Percentiles rank a stretch among this genome's conserved stretches.
phyloP scores from a whole-genome alignment of 305 asterid genomes.

The Solanum aculeatissimum region DNA sequence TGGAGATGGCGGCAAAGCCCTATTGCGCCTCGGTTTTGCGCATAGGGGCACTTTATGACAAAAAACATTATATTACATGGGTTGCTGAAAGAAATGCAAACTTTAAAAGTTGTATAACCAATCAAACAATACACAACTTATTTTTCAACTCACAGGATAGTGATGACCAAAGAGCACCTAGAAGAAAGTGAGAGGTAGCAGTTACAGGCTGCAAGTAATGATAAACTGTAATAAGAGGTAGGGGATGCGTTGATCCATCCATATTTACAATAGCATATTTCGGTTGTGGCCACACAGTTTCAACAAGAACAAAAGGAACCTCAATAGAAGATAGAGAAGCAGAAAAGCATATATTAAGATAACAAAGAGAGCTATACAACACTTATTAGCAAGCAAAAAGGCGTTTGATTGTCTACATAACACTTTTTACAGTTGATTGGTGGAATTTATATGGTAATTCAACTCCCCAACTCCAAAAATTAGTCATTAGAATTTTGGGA shows the following conservation, averaged over 20 bases:
- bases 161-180: slow-evolving; percentile 20
- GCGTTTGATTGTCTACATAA: no score
- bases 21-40: no score
- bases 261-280: slow-evolving; percentile 57
- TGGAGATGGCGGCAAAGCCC: no score
- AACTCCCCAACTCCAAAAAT: no score
- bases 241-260: slow-evolving; percentile 78
- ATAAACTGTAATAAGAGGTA: slow-evolving; percentile 70
- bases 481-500: no score
- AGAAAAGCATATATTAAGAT: not conserved
- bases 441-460: no score
- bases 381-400: not conserved
- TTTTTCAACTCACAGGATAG: slow-evolving; percentile 13
- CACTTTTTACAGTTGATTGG: no score
- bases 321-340: slow-evolving; percentile 14
- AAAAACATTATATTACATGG: not conserved
- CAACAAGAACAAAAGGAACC: slow-evolving; percentile 85
- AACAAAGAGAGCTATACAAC: not conserved
- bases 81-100: not conserved
- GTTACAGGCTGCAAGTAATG: slow-evolving; percentile 54
- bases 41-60: slow-evolving; percentile 38
- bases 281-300: slow-evolving; percentile 47
- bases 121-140: not conserved
- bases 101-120: not conserved
- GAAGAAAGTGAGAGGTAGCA: slow-evolving; percentile 52